Percentiles rank a stretch among this genome's conserved stretches.
These are phyloP conservation scores for Arabidopsis thaliana DNA, from an alignment of 345 rosid genomes.

Conservation along the genomic window DNA sequence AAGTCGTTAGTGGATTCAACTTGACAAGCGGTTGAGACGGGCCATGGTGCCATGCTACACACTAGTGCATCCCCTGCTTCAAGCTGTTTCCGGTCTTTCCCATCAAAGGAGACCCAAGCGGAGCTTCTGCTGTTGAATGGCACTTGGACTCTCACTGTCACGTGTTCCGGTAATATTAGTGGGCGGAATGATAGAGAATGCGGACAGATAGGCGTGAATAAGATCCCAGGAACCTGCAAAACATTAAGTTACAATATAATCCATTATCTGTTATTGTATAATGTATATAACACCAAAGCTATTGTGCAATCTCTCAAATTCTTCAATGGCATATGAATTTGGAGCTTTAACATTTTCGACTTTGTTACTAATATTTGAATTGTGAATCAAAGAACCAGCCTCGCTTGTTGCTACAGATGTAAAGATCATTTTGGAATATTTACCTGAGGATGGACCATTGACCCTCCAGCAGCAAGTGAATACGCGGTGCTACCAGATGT, in stretches of 20 bases:
- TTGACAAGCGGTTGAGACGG: conserved; percentile 93
- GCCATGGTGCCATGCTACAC: conserved; percentile 99
- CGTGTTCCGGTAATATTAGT: conserved; percentile 92
- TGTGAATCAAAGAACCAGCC: background rate
- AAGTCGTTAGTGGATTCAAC: conserved; percentile 87
- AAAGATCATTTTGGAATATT: background rate
- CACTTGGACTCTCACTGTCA: conserved; percentile 82
- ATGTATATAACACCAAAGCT: conserved; percentile 11
- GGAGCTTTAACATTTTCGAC: background rate
- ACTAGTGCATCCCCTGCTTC: conserved; percentile 92
- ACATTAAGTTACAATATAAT: conserved; percentile 15
- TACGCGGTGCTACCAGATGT: conserved; percentile 99
- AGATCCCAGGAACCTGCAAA: conserved; percentile 91
- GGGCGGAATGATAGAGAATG: conserved; percentile 98
- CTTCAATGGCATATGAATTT: conserved; percentile 5
- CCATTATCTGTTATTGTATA: background rate
- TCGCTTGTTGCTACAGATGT: background rate
- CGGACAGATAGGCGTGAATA: conserved; percentile 98
- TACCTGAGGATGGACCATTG: conserved; percentile 99
- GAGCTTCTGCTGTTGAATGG: conserved; percentile 92
- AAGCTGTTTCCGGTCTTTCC: conserved; percentile 84
- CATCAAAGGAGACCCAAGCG: conserved; percentile 97
- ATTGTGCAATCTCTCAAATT: background rate
- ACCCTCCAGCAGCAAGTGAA: conserved; percentile 98
- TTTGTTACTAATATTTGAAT: background rate